Evolutionary conservation across 257 asterid species (phyloP), one percentile per base, ranked within the genome.

Genomic region (Solanum virginianum): DNA sequence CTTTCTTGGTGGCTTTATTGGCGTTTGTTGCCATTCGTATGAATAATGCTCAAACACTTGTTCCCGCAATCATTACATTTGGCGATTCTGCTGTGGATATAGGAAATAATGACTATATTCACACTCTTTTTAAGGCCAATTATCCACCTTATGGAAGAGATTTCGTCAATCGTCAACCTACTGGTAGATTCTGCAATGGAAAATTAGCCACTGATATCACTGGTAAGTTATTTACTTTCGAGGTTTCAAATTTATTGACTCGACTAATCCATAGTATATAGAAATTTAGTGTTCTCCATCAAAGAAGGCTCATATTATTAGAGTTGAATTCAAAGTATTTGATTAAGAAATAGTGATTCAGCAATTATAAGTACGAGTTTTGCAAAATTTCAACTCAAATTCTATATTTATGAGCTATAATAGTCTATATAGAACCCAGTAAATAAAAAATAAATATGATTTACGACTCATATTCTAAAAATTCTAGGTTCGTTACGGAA

Each of bases 151-250:
- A 97, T 51, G 99, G 98, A 1, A 86, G 97, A 41, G 98, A 93
- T 66, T 97, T 95, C 91, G 66, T 81, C 85, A 90, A 85, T 15
- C 89, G 87, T 63, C 68, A 90, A 75, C 87, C 99, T 62, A 95
- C 98, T 0, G 99, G 99, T 20, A 92, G 98, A 85, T 97, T 97
- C 88, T 93, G 98, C 80, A 91, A 97, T 86, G 99, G 99, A 10
- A 94, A 92, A 80, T 81, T 97, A 56, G 99, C 98, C 77, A 97
- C 99, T 2, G 99, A 97, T 83, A 90, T 97, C 39, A 94, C 97
- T 7, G 98, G 99, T 92, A 87, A 87, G 45, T 83, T 45, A n/a
- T 17, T 74, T 80, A 13, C 14, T 36, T 69, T 17, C 4, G 11
- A 11, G 7, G 0, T 80, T 8, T 17, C 17, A 80, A 9, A 53